Percentiles rank a stretch among this genome's conserved stretches.
These are phyloP conservation scores for Calocera viscosa DNA, from an alignment of 768 basidiomycete species.

Conservation along the genomic window DNA sequence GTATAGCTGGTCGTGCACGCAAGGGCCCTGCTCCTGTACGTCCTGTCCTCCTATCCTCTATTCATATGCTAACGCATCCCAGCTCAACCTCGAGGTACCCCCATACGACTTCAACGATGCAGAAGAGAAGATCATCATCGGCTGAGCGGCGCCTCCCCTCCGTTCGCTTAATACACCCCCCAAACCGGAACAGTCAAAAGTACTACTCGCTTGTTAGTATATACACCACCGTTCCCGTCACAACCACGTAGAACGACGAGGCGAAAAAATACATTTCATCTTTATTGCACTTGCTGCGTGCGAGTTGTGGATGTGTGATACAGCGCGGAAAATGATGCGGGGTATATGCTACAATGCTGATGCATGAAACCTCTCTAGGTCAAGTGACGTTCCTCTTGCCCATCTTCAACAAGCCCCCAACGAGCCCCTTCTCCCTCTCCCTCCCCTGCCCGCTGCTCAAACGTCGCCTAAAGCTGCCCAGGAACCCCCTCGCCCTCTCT, in stretches of 20 bases:
- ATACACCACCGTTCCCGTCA: background rate
- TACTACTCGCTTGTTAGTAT: background rate
- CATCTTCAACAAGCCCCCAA: background rate
- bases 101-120: slow-evolving; percentile 76
- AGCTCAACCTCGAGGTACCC: slow-evolving; percentile 93
- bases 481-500: background rate
- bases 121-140: slow-evolving; percentile 76
- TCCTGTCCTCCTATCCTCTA: slow-evolving; percentile 9
- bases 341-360: background rate
- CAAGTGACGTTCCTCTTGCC: background rate
- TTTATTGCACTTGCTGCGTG: background rate
- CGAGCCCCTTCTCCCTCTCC: slow-evolving; percentile 5
- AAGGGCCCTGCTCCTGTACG: slow-evolving; percentile 92
- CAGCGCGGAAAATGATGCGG: background rate
- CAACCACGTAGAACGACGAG: background rate
- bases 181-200: background rate
- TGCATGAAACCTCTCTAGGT: background rate
- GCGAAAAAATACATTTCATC: background rate
- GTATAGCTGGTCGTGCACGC: slow-evolving; percentile 77
- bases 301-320: background rate
- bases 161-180: background rate
- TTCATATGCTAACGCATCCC: slow-evolving; percentile 12
- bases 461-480: background rate
- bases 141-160: slow-evolving; percentile 35
- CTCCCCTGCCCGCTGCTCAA: background rate